A percentile compares a stretch with the other conserved stretches of the same genome.
Evolutionary conservation across 176 grass and related monocot genomes (phyloP).

Genomic region (Rhipidocladum racemiflorum): DNA sequence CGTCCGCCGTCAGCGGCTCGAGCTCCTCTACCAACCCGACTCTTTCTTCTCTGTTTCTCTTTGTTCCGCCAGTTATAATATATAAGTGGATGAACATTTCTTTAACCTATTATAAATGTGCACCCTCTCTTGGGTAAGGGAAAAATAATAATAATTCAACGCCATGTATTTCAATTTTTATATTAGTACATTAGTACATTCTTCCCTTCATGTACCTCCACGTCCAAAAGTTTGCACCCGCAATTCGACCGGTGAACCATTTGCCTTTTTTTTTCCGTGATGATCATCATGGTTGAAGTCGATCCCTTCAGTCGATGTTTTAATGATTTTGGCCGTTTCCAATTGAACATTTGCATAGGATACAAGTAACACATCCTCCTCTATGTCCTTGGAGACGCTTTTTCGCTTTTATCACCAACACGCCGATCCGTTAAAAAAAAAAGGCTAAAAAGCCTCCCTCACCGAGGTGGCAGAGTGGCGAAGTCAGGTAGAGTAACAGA

Average conservation of each 20-base stretch:
- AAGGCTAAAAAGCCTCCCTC: not conserved
- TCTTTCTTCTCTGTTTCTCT: not conserved
- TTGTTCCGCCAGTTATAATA: too few species aligned
- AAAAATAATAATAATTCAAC: slow-evolving; percentile 21
- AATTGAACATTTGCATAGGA: not conserved
- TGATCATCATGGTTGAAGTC: not conserved
- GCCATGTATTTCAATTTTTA: not conserved
- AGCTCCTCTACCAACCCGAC: slow-evolving; percentile 10
- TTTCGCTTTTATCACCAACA: not conserved
- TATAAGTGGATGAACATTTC: slow-evolving; percentile 12
- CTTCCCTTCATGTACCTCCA: not conserved
- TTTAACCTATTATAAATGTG: slow-evolving; percentile 5
- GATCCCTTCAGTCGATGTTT: not conserved
- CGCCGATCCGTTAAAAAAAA: not conserved
- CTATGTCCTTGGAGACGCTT: not conserved
- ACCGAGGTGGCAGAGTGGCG: slow-evolving; percentile 31
- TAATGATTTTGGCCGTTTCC: slow-evolving; percentile 2
- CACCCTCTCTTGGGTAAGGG: not conserved
- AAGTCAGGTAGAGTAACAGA: not conserved
- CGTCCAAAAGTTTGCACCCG: not conserved
- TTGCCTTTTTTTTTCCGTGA: not conserved
- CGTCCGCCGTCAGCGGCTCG: slow-evolving; percentile 49
- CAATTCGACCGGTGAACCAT: not conserved
- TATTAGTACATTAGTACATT: not conserved
- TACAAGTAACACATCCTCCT: not conserved